These are phyloP conservation scores for Chytriomyces sp. DNA, from an alignment of 192 early-diverging fungal species.

Conservation along the genomic window DNA sequence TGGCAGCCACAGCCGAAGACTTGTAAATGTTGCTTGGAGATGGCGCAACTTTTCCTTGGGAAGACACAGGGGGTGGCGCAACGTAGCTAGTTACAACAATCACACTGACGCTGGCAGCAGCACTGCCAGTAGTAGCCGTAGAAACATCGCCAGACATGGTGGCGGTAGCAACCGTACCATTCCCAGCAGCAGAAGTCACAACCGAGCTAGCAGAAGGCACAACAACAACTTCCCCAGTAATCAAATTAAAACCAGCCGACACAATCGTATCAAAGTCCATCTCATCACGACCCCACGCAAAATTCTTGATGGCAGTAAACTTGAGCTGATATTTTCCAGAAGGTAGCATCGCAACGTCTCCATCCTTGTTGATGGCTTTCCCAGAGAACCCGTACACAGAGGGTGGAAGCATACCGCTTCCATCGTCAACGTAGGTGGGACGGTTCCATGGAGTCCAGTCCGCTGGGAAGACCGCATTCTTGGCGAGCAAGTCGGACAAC, in stretches of 20 bases:
- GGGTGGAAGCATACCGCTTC: background rate
- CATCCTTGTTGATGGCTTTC: constrained; percentile 4
- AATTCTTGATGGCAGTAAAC: constrained; percentile 37
- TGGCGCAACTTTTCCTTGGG: no score
- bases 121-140: background rate
- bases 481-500: background rate
- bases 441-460: background rate
- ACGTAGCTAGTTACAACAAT: no score
- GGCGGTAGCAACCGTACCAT: background rate
- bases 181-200: background rate
- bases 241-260: background rate
- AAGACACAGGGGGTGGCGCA: no score
- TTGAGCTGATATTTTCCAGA: constrained; percentile 41
- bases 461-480: no score
- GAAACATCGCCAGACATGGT: background rate
- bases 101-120: background rate
- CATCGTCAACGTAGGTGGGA: constrained; percentile 3
- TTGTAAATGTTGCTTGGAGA: no score
- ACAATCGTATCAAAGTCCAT: background rate
- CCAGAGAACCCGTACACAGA: constrained; percentile 28
- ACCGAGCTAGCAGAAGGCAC: background rate
- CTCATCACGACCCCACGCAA: background rate
- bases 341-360: constrained; percentile 12
- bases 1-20: no score
- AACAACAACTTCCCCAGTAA: background rate